A percentile compares a stretch with the other conserved stretches of the same genome.
phyloP scores from a whole-genome alignment of 2,329 filamentous ascomycete species.

The Xylariaceae sp. region DNA sequence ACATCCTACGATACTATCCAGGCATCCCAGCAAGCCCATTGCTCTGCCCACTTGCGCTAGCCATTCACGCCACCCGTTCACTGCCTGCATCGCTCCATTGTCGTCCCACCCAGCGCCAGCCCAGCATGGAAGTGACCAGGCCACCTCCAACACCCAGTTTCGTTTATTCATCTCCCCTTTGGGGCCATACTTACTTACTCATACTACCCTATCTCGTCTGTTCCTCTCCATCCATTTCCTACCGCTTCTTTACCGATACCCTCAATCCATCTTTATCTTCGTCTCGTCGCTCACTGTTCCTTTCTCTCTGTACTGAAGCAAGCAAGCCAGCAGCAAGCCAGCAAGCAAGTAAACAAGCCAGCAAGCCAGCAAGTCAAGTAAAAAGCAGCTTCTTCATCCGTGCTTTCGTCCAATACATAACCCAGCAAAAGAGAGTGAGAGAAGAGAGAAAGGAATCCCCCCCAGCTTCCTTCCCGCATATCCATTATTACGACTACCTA shows the following conservation, averaged over 20 bases:
- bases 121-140: constrained; percentile 30
- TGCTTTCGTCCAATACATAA: constrained; percentile 30
- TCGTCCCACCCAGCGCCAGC: constrained; percentile 37
- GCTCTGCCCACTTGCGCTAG: constrained; percentile 17
- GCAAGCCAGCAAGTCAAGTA: constrained; percentile 14
- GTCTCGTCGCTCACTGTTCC: constrained; percentile 39
- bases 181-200: constrained; percentile 25
- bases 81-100: constrained; percentile 36
- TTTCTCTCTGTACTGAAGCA: constrained; percentile 31
- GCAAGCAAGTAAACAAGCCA: constrained; percentile 26
- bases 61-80: constrained; percentile 31
- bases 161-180: constrained; percentile 22
- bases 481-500: constrained; percentile 23
- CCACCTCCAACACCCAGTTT: constrained; percentile 8
- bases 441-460: constrained; percentile 35
- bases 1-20: neutral
- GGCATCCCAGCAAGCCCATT: neutral
- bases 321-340: constrained; percentile 27
- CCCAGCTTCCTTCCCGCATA: constrained; percentile 30
- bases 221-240: constrained; percentile 31
- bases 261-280: constrained; percentile 36
- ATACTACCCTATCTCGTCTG: constrained; percentile 25
- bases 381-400: constrained; percentile 25
- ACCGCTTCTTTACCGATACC: constrained; percentile 33
- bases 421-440: too few species aligned